Evolutionary conservation across 179 eudicot genomes (phyloP).

Genomic region (Silene coronaria): DNA sequence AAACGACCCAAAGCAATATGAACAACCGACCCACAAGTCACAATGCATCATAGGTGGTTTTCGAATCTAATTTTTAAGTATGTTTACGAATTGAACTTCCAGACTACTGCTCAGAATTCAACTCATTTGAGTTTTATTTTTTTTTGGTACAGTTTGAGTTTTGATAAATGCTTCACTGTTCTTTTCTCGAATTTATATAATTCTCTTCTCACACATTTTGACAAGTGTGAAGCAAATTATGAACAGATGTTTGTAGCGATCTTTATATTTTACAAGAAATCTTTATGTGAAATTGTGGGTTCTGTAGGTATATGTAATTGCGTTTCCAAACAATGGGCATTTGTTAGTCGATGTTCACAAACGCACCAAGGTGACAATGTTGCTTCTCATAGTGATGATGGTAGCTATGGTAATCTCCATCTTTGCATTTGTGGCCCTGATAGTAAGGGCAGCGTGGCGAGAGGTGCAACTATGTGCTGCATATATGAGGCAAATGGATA

Average conservation of each 20-base stretch:
- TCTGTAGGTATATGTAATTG: slow-evolving; percentile 26
- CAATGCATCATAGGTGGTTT: not conserved
- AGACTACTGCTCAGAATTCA: not conserved
- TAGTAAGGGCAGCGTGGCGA: slow-evolving; percentile 34
- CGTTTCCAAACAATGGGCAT: slow-evolving; percentile 16
- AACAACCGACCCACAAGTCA: too few relatives aligned
- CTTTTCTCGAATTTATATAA: too few relatives aligned
- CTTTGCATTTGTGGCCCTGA: slow-evolving; percentile 30
- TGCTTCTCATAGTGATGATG: slow-evolving; percentile 34
- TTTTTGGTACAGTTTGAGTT: too few relatives aligned
- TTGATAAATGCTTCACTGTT: too few relatives aligned
- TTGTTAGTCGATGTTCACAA: slow-evolving; percentile 11
- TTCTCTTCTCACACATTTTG: too few relatives aligned
- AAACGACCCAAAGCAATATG: too few relatives aligned
- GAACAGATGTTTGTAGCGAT: too few relatives aligned
- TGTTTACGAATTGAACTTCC: not conserved
- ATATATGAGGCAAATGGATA: slow-evolving; percentile 69
- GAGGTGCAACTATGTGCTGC: slow-evolving; percentile 51
- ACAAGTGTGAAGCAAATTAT: too few relatives aligned
- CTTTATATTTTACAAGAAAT: not conserved
- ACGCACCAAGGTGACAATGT: slow-evolving; percentile 26
- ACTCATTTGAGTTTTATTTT: slow-evolving; percentile 1
- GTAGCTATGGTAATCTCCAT: slow-evolving; percentile 25
- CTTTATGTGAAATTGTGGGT: not conserved
- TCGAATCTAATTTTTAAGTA: not conserved